phyloP scores from a whole-genome alignment of 345 rosid species.

The Gossypium raimondii region DNA sequence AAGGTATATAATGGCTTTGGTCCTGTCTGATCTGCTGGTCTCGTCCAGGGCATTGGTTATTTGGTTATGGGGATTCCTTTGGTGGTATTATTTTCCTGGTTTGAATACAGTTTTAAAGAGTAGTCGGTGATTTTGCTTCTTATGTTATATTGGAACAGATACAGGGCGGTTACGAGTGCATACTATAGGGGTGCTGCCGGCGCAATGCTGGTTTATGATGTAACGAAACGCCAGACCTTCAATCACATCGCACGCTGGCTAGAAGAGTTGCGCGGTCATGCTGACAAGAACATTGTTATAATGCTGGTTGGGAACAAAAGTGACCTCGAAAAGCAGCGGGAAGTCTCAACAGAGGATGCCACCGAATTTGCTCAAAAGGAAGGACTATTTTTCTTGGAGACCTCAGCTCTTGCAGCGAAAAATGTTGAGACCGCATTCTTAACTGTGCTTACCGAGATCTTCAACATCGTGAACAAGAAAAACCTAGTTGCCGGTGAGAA shows the following conservation, averaged over 20 bases:
- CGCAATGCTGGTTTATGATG: slow-evolving; percentile 75
- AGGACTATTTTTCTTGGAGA: slow-evolving; percentile 74
- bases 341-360: slow-evolving; percentile 58
- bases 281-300: slow-evolving; percentile 30
- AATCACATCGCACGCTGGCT: slow-evolving; percentile 84
- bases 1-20: not conserved
- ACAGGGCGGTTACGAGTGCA: slow-evolving; percentile 82
- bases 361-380: slow-evolving; percentile 75
- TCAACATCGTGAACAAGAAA: slow-evolving; percentile 65
- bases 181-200: slow-evolving; percentile 85
- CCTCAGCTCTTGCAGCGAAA: slow-evolving; percentile 61
- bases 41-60: not conserved
- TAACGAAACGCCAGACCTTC: slow-evolving; percentile 57
- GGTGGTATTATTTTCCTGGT: not conserved
- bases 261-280: slow-evolving; percentile 59
- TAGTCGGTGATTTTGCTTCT: not conserved
- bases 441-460: slow-evolving; percentile 67
- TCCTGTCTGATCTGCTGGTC: not conserved
- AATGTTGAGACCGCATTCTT: slow-evolving; percentile 64
- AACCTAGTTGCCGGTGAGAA: slow-evolving; percentile 50
- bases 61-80: not conserved
- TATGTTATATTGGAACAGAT: slow-evolving; percentile 31
- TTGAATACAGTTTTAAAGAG: not conserved
- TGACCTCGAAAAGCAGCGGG: slow-evolving; percentile 62
- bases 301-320: slow-evolving; percentile 68